phyloP scores from a whole-genome alignment of 345 rosid species.

The Moricandia moricandioides region DNA sequence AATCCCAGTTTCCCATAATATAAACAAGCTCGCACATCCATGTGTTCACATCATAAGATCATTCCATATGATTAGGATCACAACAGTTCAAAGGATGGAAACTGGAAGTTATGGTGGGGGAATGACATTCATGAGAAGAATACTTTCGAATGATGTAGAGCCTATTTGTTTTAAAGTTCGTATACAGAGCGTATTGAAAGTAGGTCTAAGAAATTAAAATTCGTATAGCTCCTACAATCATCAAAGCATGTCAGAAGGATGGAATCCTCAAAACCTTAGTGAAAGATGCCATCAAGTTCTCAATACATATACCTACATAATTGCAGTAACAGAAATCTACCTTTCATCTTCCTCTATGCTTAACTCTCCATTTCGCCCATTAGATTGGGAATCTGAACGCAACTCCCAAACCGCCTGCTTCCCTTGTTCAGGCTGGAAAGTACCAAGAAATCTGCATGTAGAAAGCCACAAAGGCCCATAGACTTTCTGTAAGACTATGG shows the following conservation, averaged over 20 bases:
- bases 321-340: conserved; percentile 43
- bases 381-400: conserved; percentile 50
- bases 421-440: conserved; percentile 66
- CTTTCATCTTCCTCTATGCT: conserved; percentile 56
- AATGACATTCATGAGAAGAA: not conserved
- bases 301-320: not conserved
- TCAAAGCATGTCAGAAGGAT: conserved; percentile 1
- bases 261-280: conserved; percentile 1
- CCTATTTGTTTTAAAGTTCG: conserved; percentile 1
- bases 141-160: not conserved
- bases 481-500: not conserved
- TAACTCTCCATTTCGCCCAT: conserved; percentile 54
- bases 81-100: not conserved
- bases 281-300: conserved; percentile 4
- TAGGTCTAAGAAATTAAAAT: not conserved
- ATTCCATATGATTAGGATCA: not conserved
- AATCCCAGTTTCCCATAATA: too few species aligned
- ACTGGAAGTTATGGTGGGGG: not conserved
- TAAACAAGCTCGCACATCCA: too few species aligned
- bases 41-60: too few species aligned
- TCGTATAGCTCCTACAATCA: not conserved
- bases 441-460: conserved; percentile 76
- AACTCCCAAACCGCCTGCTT: conserved; percentile 77
- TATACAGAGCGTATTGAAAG: not conserved
- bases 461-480: not conserved